Conservation (phyloP, 768 basidiomycete genomes). For the Gloeophyllum trabeum region DNA sequence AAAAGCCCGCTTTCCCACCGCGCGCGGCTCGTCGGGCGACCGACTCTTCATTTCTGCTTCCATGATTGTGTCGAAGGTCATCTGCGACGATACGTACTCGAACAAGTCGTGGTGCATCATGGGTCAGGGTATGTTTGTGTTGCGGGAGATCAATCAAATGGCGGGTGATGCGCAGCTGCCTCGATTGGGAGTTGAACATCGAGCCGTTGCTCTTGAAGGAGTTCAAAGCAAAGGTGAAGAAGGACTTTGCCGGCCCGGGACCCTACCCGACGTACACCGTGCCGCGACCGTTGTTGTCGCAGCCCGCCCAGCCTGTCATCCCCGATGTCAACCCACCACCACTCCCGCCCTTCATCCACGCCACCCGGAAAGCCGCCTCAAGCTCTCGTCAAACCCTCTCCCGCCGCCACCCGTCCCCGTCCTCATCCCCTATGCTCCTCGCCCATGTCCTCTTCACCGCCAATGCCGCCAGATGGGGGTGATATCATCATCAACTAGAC, state of each 20-base stretch:
- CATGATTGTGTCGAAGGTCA: slow-evolving; percentile 80
- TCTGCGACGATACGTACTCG: slow-evolving; percentile 60
- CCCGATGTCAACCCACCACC: no score
- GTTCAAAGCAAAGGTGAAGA: slow-evolving; percentile 49
- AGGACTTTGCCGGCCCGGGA: slow-evolving; percentile 45
- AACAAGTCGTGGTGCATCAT: slow-evolving; percentile 60
- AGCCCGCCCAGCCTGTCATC: no score
- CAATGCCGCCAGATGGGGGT: no score
- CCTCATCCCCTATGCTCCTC: no score
- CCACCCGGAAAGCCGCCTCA: no score
- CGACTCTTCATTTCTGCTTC: slow-evolving; percentile 85
- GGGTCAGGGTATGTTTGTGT: slow-evolving; percentile 51
- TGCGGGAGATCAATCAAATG: slow-evolving; percentile 94
- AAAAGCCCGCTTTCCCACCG: slow-evolving; percentile 87
- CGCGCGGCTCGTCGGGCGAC: slow-evolving; percentile 83
- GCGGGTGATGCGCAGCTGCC: slow-evolving; percentile 90
- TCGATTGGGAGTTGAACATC: slow-evolving; percentile 86
- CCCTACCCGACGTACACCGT: slow-evolving; percentile 57
- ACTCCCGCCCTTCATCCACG: no score
- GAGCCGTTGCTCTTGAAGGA: slow-evolving; percentile 47
- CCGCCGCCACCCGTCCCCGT: no score
- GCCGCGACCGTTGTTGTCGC: no score
- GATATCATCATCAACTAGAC: no score
- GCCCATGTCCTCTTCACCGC: no score
- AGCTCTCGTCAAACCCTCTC: no score